Evolutionary conservation across 306 rosid genomes (phyloP), one percentile per base, ranked within the genome.

Genomic region (Sophora flavescens): DNA sequence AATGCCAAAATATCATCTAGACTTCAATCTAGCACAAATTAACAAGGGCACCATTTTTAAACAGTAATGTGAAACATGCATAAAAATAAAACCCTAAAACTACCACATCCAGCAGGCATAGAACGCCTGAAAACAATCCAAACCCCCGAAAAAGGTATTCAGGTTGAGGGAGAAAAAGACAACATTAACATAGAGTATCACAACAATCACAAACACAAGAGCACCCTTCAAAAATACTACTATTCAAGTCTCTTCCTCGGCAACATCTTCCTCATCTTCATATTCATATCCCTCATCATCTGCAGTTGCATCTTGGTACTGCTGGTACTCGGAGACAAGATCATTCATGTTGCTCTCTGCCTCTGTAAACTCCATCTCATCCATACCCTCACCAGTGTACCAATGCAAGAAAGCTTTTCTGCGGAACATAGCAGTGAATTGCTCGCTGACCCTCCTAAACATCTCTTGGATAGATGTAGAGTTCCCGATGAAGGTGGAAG

Each of bases 341-440:
- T 88, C 88, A 26, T 88, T 88, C 90, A 88, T 86, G 78, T 88
- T 88, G 74, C 92, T 88, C 35, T 88, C 89, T 0, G 89, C 86
- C 51, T 85, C 89, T 0, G 89, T 85, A 38, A 88, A 88, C 84
- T 88, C 91, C 91, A 88, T 88, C 80, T 88, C 86, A 39, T 88
- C 91, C 91, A 88, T 88, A 6, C 88, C 91, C 70, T 86, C 85
- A 6, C 92, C 86, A 0, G 89, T 86, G 82, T 83, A 88, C 92
- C 89, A 88, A 12, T 87, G 91, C 81, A 87, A 85, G 89, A 88
- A 85, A 67, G 89, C 89, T 51, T 85, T 88, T 50, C 87, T 60
- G 0, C 84, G 78, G 76, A 88, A 88, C 91, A 88, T 83, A 39
- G 89, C 89, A 0, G 89, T 88, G 78, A 88, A 88, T 63, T 88